A percentile compares a stretch with the other conserved stretches of the same genome.
These are phyloP conservation scores for Ceratocystis diversiconidia DNA, from an alignment of 2,329 filamentous ascomycete genomes.

Conservation along the genomic window DNA sequence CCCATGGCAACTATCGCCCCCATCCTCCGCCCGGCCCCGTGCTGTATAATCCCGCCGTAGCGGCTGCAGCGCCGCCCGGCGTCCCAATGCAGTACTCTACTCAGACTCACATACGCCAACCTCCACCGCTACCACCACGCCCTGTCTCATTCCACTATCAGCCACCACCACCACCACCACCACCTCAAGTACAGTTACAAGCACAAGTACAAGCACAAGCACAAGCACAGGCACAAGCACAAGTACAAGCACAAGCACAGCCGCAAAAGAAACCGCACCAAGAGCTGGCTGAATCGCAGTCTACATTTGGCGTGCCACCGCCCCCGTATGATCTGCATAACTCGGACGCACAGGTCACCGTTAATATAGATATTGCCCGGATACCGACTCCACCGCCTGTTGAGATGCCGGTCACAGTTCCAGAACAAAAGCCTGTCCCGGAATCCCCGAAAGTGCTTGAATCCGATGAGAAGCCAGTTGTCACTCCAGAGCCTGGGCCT, in stretches of 20 bases:
- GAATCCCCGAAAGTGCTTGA: not conserved
- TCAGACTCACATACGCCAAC: not conserved
- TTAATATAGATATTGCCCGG: not conserved
- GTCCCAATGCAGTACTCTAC: conserved; percentile 1
- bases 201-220: too few relatives aligned
- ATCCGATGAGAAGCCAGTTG: not conserved
- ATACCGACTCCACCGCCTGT: not conserved
- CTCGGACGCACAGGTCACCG: not conserved
- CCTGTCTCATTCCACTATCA: not conserved
- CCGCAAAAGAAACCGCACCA: too few relatives aligned
- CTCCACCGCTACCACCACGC: conserved; percentile 1
- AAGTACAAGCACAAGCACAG: too few relatives aligned
- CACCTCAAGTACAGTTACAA: not conserved
- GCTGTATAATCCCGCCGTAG: conserved; percentile 8
- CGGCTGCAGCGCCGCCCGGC: conserved; percentile 2
- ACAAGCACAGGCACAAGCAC: too few relatives aligned
- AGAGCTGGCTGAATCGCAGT: not conserved
- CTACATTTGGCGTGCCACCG: not conserved
- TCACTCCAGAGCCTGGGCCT: not conserved
- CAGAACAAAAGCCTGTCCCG: not conserved
- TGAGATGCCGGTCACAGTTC: not conserved
- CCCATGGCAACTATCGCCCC: not conserved
- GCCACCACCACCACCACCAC: not conserved
- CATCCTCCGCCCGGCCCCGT: not conserved
- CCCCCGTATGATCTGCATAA: not conserved